phyloP scores from a whole-genome alignment of 2,329 filamentous ascomycete species.

The Penicillium sp. region DNA sequence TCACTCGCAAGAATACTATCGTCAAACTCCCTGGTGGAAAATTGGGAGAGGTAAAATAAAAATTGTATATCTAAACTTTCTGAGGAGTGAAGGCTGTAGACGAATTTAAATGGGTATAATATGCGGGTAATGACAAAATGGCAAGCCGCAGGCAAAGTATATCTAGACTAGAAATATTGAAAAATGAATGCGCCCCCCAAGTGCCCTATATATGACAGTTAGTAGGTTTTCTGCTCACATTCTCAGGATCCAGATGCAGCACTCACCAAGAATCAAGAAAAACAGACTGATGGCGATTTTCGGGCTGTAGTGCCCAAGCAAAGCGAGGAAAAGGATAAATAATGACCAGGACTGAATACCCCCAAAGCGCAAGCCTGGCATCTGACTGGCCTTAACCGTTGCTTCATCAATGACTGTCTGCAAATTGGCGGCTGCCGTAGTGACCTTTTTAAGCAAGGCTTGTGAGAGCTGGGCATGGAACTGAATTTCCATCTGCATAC shows the following conservation, averaged over 20 bases:
- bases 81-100: no score
- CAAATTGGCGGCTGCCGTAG: constrained; percentile 29
- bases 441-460: constrained; percentile 32
- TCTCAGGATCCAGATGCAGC: neutral
- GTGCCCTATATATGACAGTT: no score
- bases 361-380: constrained; percentile 18
- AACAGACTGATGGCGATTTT: constrained; percentile 22
- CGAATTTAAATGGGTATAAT: no score
- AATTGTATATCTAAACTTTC: no score
- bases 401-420: constrained; percentile 34
- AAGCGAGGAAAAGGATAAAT: constrained; percentile 24
- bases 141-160: no score
- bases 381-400: constrained; percentile 21
- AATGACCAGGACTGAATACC: constrained; percentile 25
- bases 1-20: no score
- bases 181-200: no score
- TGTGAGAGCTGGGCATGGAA: constrained; percentile 29
- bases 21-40: no score
- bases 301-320: constrained; percentile 26
- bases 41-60: no score
- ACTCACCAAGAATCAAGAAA: constrained; percentile 17
- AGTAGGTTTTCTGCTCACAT: no score
- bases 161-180: no score
- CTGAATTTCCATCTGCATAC: constrained; percentile 28
- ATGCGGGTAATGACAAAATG: no score